These are phyloP conservation scores for Daldinia grandis DNA, from an alignment of 495 filamentous ascomycete genomes.

Conservation along the genomic window DNA sequence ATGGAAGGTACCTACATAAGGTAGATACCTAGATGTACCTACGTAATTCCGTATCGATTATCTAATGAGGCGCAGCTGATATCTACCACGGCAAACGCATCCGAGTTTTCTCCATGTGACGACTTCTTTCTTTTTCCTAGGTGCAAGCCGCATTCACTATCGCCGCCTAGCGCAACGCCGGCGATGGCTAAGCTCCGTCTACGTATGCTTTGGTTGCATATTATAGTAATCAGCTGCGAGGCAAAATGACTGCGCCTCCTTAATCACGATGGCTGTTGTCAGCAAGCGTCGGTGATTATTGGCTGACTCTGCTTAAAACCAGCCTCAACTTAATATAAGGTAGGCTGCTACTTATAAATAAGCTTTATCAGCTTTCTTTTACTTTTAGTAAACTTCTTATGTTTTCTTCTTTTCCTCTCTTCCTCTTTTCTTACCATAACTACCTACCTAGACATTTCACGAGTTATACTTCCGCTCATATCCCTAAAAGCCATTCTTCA, in stretches of 20 bases:
- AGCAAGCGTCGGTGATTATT: too few relatives aligned
- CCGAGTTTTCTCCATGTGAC: background rate
- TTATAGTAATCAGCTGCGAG: conserved; percentile 3
- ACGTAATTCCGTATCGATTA: background rate
- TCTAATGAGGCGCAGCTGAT: background rate
- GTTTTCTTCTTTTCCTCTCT: background rate
- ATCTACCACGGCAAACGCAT: background rate
- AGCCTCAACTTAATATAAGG: too few relatives aligned
- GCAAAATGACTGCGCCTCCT: conserved; percentile 2
- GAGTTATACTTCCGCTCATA: background rate
- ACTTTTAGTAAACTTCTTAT: background rate
- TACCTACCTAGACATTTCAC: background rate
- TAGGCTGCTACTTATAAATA: background rate
- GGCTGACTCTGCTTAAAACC: too few relatives aligned
- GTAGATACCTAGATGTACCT: background rate
- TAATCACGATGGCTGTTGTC: background rate
- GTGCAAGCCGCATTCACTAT: conserved; percentile 1
- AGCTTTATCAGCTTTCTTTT: background rate
- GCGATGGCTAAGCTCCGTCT: too few relatives aligned
- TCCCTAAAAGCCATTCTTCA: background rate
- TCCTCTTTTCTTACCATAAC: background rate
- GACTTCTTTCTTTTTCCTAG: background rate
- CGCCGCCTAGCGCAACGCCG: background rate
- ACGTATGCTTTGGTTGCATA: background rate
- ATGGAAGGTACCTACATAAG: background rate